A percentile compares a stretch with the other conserved stretches of the same genome.
Evolutionary conservation across 1,284 basidiomycete species (phyloP).

Genomic region (Trichosporon coremiiforme): DNA sequence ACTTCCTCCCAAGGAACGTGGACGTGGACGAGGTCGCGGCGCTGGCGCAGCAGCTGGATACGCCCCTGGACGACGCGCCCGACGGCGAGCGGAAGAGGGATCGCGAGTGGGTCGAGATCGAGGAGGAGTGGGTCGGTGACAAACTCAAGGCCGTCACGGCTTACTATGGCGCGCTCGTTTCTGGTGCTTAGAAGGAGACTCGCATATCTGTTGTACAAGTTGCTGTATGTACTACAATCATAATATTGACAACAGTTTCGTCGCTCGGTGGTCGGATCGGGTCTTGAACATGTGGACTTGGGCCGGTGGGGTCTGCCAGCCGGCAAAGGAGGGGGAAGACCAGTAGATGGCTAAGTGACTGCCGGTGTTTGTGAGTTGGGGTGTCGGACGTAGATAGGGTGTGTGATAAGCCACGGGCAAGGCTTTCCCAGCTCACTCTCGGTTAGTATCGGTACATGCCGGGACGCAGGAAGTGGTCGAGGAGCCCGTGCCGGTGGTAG

Average conservation of each 20-base stretch:
- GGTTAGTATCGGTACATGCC: conserved; percentile 12
- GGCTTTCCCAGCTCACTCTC: not conserved
- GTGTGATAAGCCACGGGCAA: no score
- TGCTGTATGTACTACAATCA: conserved; percentile 2
- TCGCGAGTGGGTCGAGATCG: conserved; percentile 55
- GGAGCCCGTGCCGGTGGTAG: conserved; percentile 4
- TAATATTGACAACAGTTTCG: not conserved
- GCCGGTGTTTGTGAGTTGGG: no score
- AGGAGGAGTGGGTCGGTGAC: conserved; percentile 61
- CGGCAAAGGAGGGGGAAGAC: not conserved
- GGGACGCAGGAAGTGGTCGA: conserved; percentile 11
- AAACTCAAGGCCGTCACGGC: conserved; percentile 61
- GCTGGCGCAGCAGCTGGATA: conserved; percentile 54
- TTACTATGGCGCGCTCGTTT: conserved; percentile 59
- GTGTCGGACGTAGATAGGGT: no score
- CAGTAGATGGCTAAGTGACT: not conserved
- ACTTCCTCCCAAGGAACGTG: conserved; percentile 85
- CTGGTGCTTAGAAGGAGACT: not conserved
- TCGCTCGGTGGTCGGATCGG: not conserved
- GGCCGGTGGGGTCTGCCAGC: not conserved
- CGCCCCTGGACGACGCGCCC: conserved; percentile 19
- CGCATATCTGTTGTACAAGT: conserved; percentile 17
- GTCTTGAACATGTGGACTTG: not conserved
- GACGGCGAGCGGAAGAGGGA: conserved; percentile 26
- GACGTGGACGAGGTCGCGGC: conserved; percentile 71